Base-by-base conservation (phyloP, 2,329 filamentous ascomycete genomes). In the Biscogniauxia marginata region DNA sequence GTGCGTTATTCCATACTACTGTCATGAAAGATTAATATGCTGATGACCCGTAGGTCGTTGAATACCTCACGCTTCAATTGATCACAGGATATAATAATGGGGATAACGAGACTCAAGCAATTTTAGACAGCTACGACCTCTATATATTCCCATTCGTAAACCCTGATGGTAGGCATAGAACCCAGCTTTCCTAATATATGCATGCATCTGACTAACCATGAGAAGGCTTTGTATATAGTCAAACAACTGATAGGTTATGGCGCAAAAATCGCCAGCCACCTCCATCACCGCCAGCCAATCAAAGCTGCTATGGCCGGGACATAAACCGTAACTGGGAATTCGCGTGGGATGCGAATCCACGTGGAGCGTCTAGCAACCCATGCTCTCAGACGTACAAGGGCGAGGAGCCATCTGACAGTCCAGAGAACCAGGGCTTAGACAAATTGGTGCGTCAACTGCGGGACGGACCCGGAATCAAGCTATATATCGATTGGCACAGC, bases 111-210 rank as follows among this genome's bases (percentile, higher is more conserved):
- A 71, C 75, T 16, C 72, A 69, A 50, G 67, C 71, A 1, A 75
- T 79, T 55, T 73, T 85, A 39, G 76, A 85, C 68, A 79, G 75
- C 50, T 85, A 83, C 62, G 87, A 89, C 71, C 86, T 86, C 62
- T 87, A 86, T 69, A 79, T 89, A 62, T 77, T 87, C 58, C 84
- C 84, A 3, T 72, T 86, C 21, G 82, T 84, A 16, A 87, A 87
- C 65, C 83, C 83, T 0, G 84, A 86, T 54, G 83, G 79, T 80
- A 66, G 64, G 73, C 53, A 13, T n/a, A 34, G 6, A n/a, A n/a
- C 21, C 46, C 7, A 47, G 1, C 3, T 34, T 39, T n/a, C 30
- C n/a, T n/a, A n/a, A 34, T 34, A 39, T 4, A 3, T 34, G 3
- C 30, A 34, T n/a, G 30, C 13, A 30, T 30, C 13, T 30, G 3